Conservation (phyloP, 805 yeast genomes). For the Komagataella pseudopastoris region DNA sequence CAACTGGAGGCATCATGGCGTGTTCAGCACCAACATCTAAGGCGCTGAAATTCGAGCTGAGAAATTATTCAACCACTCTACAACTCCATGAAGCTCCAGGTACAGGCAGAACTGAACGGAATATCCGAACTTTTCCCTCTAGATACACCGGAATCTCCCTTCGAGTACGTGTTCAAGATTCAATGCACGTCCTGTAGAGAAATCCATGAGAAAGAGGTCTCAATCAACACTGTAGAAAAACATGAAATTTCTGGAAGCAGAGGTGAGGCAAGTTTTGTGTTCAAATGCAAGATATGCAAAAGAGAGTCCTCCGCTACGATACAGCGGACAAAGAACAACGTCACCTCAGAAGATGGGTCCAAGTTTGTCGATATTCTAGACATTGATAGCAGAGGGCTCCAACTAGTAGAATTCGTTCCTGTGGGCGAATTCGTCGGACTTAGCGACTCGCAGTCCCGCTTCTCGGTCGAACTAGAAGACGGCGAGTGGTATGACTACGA, state of each 20-base stretch:
- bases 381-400: conserved; percentile 81
- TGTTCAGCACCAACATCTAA: no score
- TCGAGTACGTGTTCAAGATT: conserved; percentile 61
- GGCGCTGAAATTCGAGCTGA: background rate
- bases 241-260: conserved; percentile 56
- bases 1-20: background rate
- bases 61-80: background rate
- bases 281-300: conserved; percentile 60
- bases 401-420: conserved; percentile 54
- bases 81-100: conserved; percentile 8
- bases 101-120: conserved; percentile 21
- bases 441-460: conserved; percentile 33
- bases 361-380: conserved; percentile 37
- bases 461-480: conserved; percentile 55
- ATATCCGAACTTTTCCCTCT: conserved; percentile 29
- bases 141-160: conserved; percentile 49
- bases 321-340: conserved; percentile 10
- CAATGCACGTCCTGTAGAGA: conserved; percentile 76
- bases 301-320: conserved; percentile 14
- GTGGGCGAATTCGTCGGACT: conserved; percentile 12
- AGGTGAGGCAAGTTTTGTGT: conserved; percentile 76
- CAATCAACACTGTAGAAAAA: conserved; percentile 52
- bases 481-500: conserved; percentile 95
- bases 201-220: conserved; percentile 53
- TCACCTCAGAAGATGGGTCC: conserved; percentile 25